Conservation (phyloP, 2,329 filamentous ascomycete genomes). For the Byssoonygena ceratinophila region DNA sequence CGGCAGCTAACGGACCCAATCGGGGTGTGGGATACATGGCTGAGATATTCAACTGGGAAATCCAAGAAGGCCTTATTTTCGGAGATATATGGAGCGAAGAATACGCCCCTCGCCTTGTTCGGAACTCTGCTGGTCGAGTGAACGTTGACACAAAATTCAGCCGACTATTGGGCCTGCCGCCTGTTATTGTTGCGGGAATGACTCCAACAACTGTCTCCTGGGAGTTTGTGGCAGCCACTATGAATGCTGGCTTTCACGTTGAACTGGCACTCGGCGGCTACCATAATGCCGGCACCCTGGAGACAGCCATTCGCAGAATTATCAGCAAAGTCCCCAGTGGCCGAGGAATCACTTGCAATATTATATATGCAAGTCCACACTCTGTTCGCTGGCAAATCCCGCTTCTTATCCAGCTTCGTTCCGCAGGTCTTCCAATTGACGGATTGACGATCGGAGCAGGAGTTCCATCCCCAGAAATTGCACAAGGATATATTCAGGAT, state of each 20-base stretch:
- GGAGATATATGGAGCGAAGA: no score
- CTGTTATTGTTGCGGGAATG: slow-evolving; percentile 87
- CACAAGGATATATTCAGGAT: slow-evolving; percentile 81
- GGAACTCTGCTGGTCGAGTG: slow-evolving; percentile 49
- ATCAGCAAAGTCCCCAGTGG: slow-evolving; percentile 43
- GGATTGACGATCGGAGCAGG: slow-evolving; percentile 86
- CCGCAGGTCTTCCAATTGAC: slow-evolving; percentile 80
- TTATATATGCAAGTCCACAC: slow-evolving; percentile 82
- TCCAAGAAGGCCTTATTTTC: no score
- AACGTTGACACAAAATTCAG: no score
- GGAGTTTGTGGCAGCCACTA: slow-evolving; percentile 84
- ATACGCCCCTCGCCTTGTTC: slow-evolving; percentile 41
- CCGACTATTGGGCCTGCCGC: slow-evolving; percentile 34
- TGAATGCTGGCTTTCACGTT: slow-evolving; percentile 88
- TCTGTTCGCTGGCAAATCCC: slow-evolving; percentile 92
- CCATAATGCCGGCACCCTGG: slow-evolving; percentile 73
- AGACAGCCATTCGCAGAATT: slow-evolving; percentile 69
- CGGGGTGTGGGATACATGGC: no score
- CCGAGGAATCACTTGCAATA: slow-evolving; percentile 75
- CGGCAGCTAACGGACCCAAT: no score
- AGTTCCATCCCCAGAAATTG: slow-evolving; percentile 85
- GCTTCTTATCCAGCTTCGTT: slow-evolving; percentile 63
- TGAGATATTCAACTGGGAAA: no score
- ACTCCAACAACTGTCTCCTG: slow-evolving; percentile 79
- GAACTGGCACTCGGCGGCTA: slow-evolving; percentile 85